A percentile compares a stretch with the other conserved stretches of the same genome.
Evolutionary conservation across 176 grass and related monocot species (phyloP).

Genomic region (Secale cereale): DNA sequence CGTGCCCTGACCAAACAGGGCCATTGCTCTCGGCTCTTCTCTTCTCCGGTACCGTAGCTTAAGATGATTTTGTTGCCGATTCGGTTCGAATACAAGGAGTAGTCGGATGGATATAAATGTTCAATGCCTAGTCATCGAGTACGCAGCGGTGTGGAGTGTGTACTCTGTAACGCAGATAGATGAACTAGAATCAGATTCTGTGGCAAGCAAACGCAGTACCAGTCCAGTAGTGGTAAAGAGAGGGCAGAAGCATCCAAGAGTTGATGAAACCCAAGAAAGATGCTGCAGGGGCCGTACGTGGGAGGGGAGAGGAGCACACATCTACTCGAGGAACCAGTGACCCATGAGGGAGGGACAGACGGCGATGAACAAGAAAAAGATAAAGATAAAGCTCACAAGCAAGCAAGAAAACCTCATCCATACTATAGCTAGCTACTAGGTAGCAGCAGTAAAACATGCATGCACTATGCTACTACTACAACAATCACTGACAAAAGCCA

Average conservation of each 20-base stretch:
- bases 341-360: neutral
- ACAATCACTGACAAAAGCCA: conserved; percentile 37
- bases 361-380: conserved; percentile 12
- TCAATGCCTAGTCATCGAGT: neutral
- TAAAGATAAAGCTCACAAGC: neutral
- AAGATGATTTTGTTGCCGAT: neutral
- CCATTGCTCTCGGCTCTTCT: neutral
- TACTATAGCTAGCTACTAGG: no score
- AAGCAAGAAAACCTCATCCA: neutral
- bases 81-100: neutral
- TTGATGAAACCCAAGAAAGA: conserved; percentile 44
- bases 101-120: neutral
- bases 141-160: no score
- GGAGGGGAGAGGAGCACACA: neutral
- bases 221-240: neutral
- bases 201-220: neutral
- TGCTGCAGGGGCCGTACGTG: conserved; percentile 21
- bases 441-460: neutral
- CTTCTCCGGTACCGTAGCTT: neutral
- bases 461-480: neutral
- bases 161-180: neutral
- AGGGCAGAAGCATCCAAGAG: conserved; percentile 14
- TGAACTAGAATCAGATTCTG: neutral
- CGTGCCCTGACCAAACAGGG: neutral
- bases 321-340: conserved; percentile 9